phyloP scores from a whole-genome alignment of 2,329 filamentous ascomycete species.

The Aspergillus sp. region DNA sequence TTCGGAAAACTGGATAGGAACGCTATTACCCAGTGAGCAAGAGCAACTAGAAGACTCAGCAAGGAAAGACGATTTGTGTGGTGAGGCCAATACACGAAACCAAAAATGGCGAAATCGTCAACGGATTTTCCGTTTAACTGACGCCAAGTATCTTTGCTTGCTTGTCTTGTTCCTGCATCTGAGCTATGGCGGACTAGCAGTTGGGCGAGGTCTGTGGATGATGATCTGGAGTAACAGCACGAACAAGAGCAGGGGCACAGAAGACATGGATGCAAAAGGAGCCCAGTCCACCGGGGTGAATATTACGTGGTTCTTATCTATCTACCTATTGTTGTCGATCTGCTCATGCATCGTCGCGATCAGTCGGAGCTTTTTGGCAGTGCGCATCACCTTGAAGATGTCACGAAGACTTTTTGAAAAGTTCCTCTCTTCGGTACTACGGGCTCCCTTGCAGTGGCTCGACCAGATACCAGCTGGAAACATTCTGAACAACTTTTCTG shows the following conservation, averaged over 20 bases:
- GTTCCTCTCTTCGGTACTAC: conserved; percentile 1
- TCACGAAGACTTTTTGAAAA: background rate
- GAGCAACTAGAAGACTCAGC: background rate
- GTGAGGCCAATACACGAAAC: background rate
- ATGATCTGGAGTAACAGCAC: conserved; percentile 5
- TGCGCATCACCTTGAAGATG: background rate
- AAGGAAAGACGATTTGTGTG: background rate
- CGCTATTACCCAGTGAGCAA: background rate
- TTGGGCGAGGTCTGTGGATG: conserved; percentile 7
- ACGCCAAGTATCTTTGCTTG: conserved; percentile 5
- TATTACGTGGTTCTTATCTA: background rate
- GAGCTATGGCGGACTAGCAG: background rate
- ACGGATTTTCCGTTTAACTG: background rate
- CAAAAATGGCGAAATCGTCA: conserved; percentile 3
- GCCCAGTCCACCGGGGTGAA: background rate
- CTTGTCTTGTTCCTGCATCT: background rate
- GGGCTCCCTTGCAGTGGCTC: conserved; percentile 1
- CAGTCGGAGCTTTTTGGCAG: background rate
- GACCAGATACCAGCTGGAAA: background rate
- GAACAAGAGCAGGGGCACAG: background rate
- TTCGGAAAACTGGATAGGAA: background rate
- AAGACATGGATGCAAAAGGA: background rate
- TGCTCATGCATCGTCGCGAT: background rate
- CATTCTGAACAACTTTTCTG: conserved; percentile 3
- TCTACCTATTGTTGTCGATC: background rate